Evolutionary conservation across 148 eudicot species (phyloP), one percentile per base, ranked within the genome.

Genomic region (Rhododendron molle): DNA sequence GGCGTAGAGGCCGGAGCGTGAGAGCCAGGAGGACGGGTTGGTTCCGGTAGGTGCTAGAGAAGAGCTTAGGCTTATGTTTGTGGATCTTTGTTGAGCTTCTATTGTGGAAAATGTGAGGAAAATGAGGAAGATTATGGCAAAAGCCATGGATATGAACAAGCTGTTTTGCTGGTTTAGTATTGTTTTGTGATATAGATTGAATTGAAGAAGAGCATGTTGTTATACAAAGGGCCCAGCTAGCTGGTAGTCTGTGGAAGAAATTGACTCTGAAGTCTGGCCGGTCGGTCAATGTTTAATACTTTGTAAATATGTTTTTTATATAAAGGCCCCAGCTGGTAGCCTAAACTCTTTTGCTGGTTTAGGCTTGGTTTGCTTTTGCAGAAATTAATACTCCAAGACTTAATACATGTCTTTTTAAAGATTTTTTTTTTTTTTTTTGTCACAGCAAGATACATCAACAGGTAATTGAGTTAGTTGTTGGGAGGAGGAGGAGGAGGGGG

Each of bases 1-100:
- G 58, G 90, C 85, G 18, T 32, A 88, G 7, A 65, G 65, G 15
- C 88, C 86, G 23, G 90, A 88, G 5, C 62, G 81, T 3, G 90
- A 83, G 7, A 16, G 46, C 88, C 86, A 83, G 1, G 46, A 36
- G 40, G 76, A 46, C 23, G 50, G 21, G 28, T 38, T 18, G 14
- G 36, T n/a, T 1, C 76, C 20, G 76, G 86, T 78, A 6, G 87
- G 85, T 30, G 73, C 12, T 3, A 85, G 82, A 0, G 78, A 81
- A 13, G 82, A 85, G 11, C 85, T 84, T 16, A 43, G 12, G 56
- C 14, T 80, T 54, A 86, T 82, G 13, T 65, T 67, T 40, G 36
- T 14, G 23, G 18, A 16, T 15, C 21, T 65, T 83, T 83, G 56
- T 40, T 44, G 56, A 26, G 76, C 23, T 83, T 56, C 23, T 44